These are phyloP conservation scores for Fraxinus americana DNA, from an alignment of 257 asterid species.

Conservation along the genomic window DNA sequence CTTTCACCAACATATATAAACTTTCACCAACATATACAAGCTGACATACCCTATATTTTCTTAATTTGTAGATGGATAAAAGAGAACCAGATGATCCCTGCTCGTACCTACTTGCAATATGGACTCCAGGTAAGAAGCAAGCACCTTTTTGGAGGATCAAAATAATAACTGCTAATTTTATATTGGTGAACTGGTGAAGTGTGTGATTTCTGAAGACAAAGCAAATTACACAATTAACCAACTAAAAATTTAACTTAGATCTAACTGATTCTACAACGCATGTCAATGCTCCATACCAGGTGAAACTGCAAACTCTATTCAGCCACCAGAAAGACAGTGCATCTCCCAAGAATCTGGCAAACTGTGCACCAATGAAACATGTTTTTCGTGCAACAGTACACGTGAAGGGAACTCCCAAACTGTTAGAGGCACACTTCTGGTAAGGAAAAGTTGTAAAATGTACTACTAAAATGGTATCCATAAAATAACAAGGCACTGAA, in stretches of 20 bases:
- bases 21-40: neutral
- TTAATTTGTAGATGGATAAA: constrained; percentile 4
- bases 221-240: neutral
- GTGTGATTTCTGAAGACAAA: neutral
- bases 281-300: neutral
- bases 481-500: neutral
- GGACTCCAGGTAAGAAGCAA: constrained; percentile 9
- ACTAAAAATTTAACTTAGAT: neutral
- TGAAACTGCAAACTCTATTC: neutral
- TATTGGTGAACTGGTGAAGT: neutral
- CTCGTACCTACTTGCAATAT: constrained; percentile 6
- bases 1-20: neutral
- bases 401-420: constrained; percentile 4
- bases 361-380: neutral
- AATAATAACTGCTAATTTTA: neutral
- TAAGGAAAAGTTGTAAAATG: neutral
- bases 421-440: constrained; percentile 7
- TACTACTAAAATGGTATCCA: constrained; percentile 17
- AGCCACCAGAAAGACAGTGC: constrained; percentile 8
- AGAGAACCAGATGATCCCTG: constrained; percentile 11
- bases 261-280: neutral
- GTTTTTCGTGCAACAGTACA: constrained; percentile 1
- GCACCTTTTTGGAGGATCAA: neutral
- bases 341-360: neutral
- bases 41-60: neutral